Base-by-base conservation (phyloP, 345 rosid genomes). In the Salix arbutifolia region DNA sequence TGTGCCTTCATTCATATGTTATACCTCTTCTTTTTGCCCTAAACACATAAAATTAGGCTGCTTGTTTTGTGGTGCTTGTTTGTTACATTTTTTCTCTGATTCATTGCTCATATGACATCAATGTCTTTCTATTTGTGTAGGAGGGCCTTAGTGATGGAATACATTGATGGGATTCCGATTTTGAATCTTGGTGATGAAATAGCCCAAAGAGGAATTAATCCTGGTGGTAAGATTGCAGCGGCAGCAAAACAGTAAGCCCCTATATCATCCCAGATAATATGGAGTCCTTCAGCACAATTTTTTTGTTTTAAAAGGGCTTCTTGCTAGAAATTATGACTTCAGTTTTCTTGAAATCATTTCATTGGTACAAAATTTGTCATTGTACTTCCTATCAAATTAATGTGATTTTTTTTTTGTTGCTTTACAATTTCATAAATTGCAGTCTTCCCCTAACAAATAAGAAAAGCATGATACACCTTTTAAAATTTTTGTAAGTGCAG, bases 211-310 rank as follows among this genome's bases (percentile, higher is more conserved):
- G 97, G 98, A 85, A 93, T 93, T 62, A 85, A 91, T 84, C 99
- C 97, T 9, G 79, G 80, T 79, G 88, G 97, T 79, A 92, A 87
- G 91, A 75, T 91, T 82, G 99, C 97, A 69, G 87, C 86, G 81
- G 87, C 89, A 77, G 97, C 99, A 82, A 95, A 95, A 88, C 91
- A 80, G 98, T 94, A 94, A 91, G 97, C 86, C 80, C 84, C 85
- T 83, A 50, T 77, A 87, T 83, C 77, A 78, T 84, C 86, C 75
- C 25, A 52, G 86, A 86, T 87, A 85, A 74, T 75, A 71, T 79
- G 82, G 68, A 68, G 76, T 78, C 79, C 61, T 30, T 81, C 50
- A 65, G 70, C 70, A 35, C 58, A 30, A 71, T 35, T 74, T 61
- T 28, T 6, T n/a, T 28, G 28, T 30, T 69, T 38, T 46, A 8